Percentiles rank a stretch among this genome's conserved stretches.
phyloP scores from a whole-genome alignment of 345 rosid species.

The Brassica cretica region DNA sequence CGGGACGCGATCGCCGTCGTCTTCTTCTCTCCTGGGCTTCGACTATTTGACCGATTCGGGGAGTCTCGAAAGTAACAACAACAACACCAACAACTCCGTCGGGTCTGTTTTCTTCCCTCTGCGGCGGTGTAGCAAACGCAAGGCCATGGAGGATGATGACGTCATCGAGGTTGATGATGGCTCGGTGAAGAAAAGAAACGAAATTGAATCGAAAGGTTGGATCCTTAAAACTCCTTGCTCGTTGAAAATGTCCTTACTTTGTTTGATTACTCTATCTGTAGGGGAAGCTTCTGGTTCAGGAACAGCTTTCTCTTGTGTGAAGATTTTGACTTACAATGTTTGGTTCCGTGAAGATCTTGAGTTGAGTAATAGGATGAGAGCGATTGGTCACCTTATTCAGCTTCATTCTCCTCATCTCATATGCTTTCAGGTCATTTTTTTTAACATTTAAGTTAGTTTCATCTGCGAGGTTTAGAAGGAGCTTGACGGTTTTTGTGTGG shows the following conservation, averaged over 20 bases:
- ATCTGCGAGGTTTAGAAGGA: not conserved
- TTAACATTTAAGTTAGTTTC: not conserved
- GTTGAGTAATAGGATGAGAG: constrained; percentile 73
- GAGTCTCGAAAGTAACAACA: constrained; percentile 37
- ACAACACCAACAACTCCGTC: constrained; percentile 39
- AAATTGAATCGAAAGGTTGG: constrained; percentile 44
- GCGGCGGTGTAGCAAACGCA: constrained; percentile 64
- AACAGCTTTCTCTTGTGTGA: constrained; percentile 43
- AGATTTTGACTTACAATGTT: constrained; percentile 90
- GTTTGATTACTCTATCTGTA: constrained; percentile 12
- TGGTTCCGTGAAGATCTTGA: constrained; percentile 97
- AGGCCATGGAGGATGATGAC: constrained; percentile 44
- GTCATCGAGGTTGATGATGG: constrained; percentile 31
- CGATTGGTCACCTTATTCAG: constrained; percentile 71
- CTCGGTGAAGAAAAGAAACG: constrained; percentile 37
- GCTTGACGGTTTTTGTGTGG: constrained; percentile 10
- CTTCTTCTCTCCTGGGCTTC: constrained; percentile 47
- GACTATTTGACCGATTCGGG: constrained; percentile 53
- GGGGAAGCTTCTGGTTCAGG: constrained; percentile 46
- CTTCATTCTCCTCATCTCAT: constrained; percentile 85
- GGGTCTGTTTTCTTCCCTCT: constrained; percentile 93
- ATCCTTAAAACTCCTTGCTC: not conserved
- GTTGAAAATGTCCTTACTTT: constrained; percentile 3
- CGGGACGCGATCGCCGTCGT: constrained; percentile 49
- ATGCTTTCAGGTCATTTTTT: constrained; percentile 77